Evolutionary conservation across 371 early-diverging fungal species (phyloP), one percentile per base, ranked within the genome.

Genomic region (Globomyces sp.): DNA sequence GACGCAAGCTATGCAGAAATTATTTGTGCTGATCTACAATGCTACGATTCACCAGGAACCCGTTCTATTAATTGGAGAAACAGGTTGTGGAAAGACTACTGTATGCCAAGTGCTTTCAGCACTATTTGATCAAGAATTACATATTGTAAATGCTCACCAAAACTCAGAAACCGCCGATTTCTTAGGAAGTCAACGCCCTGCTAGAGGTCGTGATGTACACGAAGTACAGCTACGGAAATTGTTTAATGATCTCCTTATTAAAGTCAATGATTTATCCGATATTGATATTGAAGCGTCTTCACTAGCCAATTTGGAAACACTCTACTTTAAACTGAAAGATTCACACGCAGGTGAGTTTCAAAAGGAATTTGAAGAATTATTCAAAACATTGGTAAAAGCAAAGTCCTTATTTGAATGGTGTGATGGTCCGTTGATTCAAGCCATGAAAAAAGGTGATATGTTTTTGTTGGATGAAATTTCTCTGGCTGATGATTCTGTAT

Each of bases 401-500:
- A 69, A 43, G 13, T 66, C 70, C 4, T 53, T 96, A 50, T 96
- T 96, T 80, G 93, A 93, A 69, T 97, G 96, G 95, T 89, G 86
- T 63, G 98, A 94, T 73, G 99, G 99, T 37, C 95, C 97, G 4
- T 82, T 99, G 47, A 89, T 98, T 9, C 87, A 90, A 71, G 90
- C 99, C 5, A 87, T 99, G 92, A 89, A 89, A 68, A 74, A 85
- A n/a, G 99, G 99, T n/a, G 84, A 90, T 39, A 77, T 89, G 63
- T 98, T 99, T 75, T 81, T 99, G 67, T 83, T 99, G 57, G 99
- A 99, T 84, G 99, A 99, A 86, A 99, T 99, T 9, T 99, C 99
- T 13, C 83, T 99, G 47, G 99, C 99, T 1, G 99, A 99, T 64
- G 99, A 99, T 77, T 96, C 99, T 10, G 99, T 99, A 0, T 79